Conservation (phyloP, 441 rosid genomes). For the Metrosideros polymorpha region DNA sequence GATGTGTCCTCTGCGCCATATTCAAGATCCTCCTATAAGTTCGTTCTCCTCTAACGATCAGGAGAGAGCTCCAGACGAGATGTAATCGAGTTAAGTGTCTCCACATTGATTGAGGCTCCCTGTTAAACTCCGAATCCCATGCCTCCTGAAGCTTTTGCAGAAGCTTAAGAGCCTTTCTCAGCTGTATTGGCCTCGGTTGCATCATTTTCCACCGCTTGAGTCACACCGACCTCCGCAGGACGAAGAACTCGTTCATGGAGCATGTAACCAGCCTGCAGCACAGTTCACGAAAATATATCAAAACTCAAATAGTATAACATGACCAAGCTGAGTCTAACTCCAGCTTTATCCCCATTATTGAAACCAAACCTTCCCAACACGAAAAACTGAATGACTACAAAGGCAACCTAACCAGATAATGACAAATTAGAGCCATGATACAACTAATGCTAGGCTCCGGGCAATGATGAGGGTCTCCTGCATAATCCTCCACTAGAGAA, state of each 20-base stretch:
- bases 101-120: neutral
- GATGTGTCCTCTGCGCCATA: neutral
- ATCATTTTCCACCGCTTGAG: slow-evolving; percentile 32
- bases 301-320: neutral
- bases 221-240: slow-evolving; percentile 53
- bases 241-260: slow-evolving; percentile 10
- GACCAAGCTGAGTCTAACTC: neutral
- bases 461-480: neutral
- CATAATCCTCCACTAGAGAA: neutral
- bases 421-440: neutral
- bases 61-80: neutral
- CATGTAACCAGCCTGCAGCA: slow-evolving; percentile 10
- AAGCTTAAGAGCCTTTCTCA: slow-evolving; percentile 24
- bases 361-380: neutral
- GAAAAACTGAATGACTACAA: neutral
- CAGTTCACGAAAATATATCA: neutral
- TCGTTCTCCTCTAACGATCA: neutral
- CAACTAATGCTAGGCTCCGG: neutral
- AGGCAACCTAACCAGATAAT: neutral
- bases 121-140: neutral
- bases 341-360: neutral
- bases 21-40: neutral
- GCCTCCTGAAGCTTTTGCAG: neutral
- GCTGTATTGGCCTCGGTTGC: slow-evolving; percentile 12
- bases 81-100: slow-evolving; percentile 1